Base-by-base conservation (phyloP, 208 protist genomes). In the Acanthamoeba sp. region DNA sequence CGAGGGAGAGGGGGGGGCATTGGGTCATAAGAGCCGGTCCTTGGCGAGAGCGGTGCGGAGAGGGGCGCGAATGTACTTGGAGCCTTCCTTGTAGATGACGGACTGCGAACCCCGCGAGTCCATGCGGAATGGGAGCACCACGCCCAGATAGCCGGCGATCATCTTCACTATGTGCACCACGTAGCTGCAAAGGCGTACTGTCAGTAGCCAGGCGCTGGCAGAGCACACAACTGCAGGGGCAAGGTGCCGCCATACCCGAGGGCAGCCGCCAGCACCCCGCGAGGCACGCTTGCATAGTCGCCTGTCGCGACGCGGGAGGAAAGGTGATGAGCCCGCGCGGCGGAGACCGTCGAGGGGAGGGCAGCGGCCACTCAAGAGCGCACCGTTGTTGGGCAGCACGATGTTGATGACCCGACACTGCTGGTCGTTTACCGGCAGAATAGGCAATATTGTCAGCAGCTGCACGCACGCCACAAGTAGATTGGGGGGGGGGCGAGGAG, bases 81-180 rank as follows among this genome's bases (percentile, higher is more conserved):
- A n/a, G 34, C 78, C 78, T 36, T 88, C 78, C 29, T 40, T 52
- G 78, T 88, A 88, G 78, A 88, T 88, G 22, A 88, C 14, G n/a
- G 78, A 88, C 78, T 40, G 78, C 6, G 78, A 88, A 7, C 78
- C 78, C 24, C 78, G 48, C 22, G 78, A 88, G 2, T 88, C 78
- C 78, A 88, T 88, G 14, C 40, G 24, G 24, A 88, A 88, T 2
- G 78, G 78, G 2, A 88, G 45, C 29, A 62, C 45, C n/a, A 88
- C 78, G 50, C 50, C 50, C 27, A 88, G 78, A 20, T 88, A 88
- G 50, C 50, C 24, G 22, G 78, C 78, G 16, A 88, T 42, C 78
- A 88, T 29, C 45, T 62, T 62, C 27, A 88, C 48, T 9, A 88
- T 88, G 45, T 88, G 78, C 45, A 88, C 78, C 20, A 88, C 32